Conservation (phyloP, 257 asterid species). For the Nicotiana tomentosiformis region DNA sequence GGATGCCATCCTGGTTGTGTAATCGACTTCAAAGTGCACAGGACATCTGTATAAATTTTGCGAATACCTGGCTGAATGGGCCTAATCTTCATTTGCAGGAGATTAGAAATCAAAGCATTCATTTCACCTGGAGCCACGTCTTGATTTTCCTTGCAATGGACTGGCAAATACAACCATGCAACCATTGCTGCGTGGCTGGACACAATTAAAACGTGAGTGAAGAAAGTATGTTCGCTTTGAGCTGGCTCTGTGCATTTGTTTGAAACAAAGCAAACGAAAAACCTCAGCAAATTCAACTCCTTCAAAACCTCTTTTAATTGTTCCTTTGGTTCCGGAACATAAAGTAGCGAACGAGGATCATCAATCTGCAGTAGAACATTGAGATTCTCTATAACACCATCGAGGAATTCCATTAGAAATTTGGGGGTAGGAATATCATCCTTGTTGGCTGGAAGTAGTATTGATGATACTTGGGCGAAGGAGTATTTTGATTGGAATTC, state of each 20-base stretch:
- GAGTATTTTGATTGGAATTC: not conserved
- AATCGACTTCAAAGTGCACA: not conserved
- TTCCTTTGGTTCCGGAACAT: not conserved
- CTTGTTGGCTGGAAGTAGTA: not conserved
- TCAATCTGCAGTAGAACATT: not conserved
- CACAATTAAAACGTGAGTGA: not conserved
- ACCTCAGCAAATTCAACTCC: not conserved
- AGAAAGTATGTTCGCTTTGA: not conserved
- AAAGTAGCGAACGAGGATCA: not conserved
- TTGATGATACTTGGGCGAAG: not conserved
- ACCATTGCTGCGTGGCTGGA: not conserved
- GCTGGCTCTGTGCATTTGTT: not conserved
- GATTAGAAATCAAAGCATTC: not conserved
- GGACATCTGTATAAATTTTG: not conserved
- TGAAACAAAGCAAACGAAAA: not conserved
- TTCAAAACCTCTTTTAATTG: not conserved
- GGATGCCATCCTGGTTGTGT: not conserved
- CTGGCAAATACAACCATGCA: not conserved
- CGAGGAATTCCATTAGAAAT: not conserved
- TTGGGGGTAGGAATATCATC: not conserved
- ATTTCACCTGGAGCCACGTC: not conserved
- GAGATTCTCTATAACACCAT: not conserved
- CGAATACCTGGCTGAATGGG: not conserved
- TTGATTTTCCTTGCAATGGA: not conserved
- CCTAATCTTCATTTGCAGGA: not conserved